Evolutionary conservation across 2,329 filamentous ascomycete species (phyloP).

Genomic region (Juglanconis oblonga): DNA sequence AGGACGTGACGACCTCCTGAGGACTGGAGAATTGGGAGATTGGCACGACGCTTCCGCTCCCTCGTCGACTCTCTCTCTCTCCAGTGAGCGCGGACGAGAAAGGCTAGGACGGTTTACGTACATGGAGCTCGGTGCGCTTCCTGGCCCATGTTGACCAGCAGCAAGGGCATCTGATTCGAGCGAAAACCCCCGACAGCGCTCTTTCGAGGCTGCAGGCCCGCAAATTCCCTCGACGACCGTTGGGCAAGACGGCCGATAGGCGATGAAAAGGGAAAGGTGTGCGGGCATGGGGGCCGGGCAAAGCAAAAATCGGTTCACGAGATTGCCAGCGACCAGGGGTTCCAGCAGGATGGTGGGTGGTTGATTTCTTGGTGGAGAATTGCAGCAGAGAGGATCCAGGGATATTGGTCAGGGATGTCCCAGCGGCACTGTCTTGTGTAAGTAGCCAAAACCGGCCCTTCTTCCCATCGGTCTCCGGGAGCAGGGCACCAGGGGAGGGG

Average conservation of each 20-base stretch:
- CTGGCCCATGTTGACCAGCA: constrained; percentile 34
- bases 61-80: neutral
- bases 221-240: constrained; percentile 45
- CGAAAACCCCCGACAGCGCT: constrained; percentile 41
- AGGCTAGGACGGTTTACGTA: constrained; percentile 7
- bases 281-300: constrained; percentile 28
- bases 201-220: constrained; percentile 37
- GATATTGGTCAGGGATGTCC: constrained; percentile 14
- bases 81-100: neutral
- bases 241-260: constrained; percentile 40
- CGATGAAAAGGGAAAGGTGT: constrained; percentile 38
- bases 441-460: constrained; percentile 11
- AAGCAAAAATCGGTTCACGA: constrained; percentile 43
- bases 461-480: neutral
- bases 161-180: constrained; percentile 40
- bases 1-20: neutral
- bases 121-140: constrained; percentile 16
- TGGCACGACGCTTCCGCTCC: neutral
- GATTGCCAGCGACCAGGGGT: constrained; percentile 39
- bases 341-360: constrained; percentile 13
- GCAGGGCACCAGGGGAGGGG: neutral
- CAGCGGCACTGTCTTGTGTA: constrained; percentile 5
- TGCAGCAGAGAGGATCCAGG: constrained; percentile 11
- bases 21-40: neutral
- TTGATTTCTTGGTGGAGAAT: constrained; percentile 13